Evolutionary conservation across 225 moss, liverwort and hornwort genomes (phyloP), one percentile per base, ranked within the genome.

Genomic region (Polytrichum commune): DNA sequence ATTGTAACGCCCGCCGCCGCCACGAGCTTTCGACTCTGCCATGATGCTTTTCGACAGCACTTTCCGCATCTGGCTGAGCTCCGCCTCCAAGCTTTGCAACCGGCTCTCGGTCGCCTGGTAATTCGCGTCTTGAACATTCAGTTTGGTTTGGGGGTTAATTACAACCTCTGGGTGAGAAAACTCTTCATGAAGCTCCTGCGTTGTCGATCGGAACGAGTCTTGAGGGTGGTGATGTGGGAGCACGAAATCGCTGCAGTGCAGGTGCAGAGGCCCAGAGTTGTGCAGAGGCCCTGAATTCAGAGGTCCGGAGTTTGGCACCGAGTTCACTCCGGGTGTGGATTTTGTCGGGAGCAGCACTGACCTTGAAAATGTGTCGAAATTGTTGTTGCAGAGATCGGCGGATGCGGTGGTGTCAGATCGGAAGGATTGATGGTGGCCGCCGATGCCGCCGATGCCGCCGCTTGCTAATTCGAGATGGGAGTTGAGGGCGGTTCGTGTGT

Each of bases 31-130:
- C 25, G 68, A 60, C 66, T 72, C 61, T 0, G 73, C 73, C 1
- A 61, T 35, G 64, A 68, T 63, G 19, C 68, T 84, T 1, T 79
- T 60, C 0, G 84, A 72, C 16, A 88, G 84, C 38, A 84, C 81
- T 33, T 69, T 60, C 0, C 84, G 82, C 84, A 88, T 81, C 55
- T 70, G 69, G 57, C 77, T 75, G 26, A 88, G 73, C 76, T 88
- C 84, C 2, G 79, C 89, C 65, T 92, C 92, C 64, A 95, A 74
- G 66, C 68, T 89, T 29, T 83, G 84, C 29, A 95, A 75, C 56
- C 95, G 82, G 19, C 71, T 90, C 70, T 95, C 90, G 18, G 90
- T 95, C 2, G 84, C 90, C 24, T 76, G 55, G 62, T 88, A 86
- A n/a, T 92, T 89, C 3, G 79, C 74, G 66, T 90, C 90, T 3